phyloP scores from a whole-genome alignment of 371 early-diverging fungal genomes.

The Lichtheimia hyalospora region DNA sequence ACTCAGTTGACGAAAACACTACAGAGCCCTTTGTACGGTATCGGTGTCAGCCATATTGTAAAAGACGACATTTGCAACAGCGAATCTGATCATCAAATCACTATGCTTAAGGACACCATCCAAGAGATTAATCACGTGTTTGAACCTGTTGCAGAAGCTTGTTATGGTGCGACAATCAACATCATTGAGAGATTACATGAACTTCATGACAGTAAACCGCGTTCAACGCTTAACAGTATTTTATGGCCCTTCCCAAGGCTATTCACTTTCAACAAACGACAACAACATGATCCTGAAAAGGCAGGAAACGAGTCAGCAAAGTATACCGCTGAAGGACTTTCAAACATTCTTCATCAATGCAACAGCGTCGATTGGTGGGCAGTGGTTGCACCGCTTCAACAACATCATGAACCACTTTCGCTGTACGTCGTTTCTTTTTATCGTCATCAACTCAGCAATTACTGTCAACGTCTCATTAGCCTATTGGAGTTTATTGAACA shows the following conservation, averaged over 20 bases:
- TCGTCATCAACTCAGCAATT: slow-evolving; percentile 10
- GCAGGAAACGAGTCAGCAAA: neutral
- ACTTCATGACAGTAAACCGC: slow-evolving; percentile 21
- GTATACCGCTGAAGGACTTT: neutral
- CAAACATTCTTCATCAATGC: neutral
- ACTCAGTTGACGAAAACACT: slow-evolving; percentile 26
- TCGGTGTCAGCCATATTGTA: slow-evolving; percentile 36
- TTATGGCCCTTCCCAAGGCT: slow-evolving; percentile 41
- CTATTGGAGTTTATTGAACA: slow-evolving; percentile 9
- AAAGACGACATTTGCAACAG: slow-evolving; percentile 8
- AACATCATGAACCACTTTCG: neutral
- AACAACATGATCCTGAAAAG: neutral
- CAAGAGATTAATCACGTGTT: slow-evolving; percentile 2
- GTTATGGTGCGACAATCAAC: slow-evolving; percentile 3
- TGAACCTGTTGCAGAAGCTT: slow-evolving; percentile 7
- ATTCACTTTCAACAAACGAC: neutral
- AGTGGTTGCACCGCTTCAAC: neutral
- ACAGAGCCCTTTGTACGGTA: slow-evolving; percentile 31
- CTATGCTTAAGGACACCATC: neutral
- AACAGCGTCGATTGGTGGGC: neutral
- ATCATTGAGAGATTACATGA: slow-evolving; percentile 4
- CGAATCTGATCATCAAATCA: neutral
- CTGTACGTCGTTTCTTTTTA: slow-evolving; percentile 6
- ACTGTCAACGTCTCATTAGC: slow-evolving; percentile 3
- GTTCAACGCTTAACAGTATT: slow-evolving; percentile 24